Base-by-base conservation (phyloP, 257 asterid genomes). In the Coffea eugenioides region DNA sequence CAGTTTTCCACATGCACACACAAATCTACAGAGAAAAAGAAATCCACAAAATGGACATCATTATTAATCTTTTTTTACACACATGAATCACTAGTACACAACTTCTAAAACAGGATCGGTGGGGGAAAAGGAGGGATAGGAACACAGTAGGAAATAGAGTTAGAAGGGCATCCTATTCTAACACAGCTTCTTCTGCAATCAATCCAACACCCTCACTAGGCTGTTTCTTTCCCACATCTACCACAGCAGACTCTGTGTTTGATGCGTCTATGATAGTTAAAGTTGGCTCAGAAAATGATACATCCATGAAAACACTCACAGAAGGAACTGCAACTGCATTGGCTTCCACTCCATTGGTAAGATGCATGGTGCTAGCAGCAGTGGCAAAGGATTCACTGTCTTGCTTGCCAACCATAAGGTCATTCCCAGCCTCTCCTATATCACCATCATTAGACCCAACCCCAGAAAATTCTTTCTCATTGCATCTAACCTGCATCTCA, bases 281-380 rank as follows among this genome's bases (percentile, higher is more conserved):
- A 54, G 76, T n/a, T 52, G 70, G n/a, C 69, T 36, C 69, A 69
- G 20, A 13, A 69, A 25, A 16, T 54, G 76, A 69, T 7, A 14
- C 2, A 13, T 59, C 34, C 49, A 34, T 13, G 49, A 7, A 21
- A 77, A 64, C 3, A 48, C 20, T 48, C 56, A 1, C 65, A 23
- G 25, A 43, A 1, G 31, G 21, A 52, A 77, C 36, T 52, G 36
- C 74, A 77, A 54, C 27, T 34, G 67, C 12, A 77, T 49, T 14
- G 54, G 43, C 36, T 20, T 51, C 74, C 41, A 54, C 6, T n/a
- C 49, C 76, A 46, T 56, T 6, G 56, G 52, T 59, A 69, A 13
- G 69, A 41, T 36, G 20, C 39, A n/a, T n/a, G 72, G 51, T 45
- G 76, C 49, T 69, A 79, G 72, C 18, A 71, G 75, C 54, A 79